Evolutionary conservation across 2,329 filamentous ascomycete genomes (phyloP), one percentile per base, ranked within the genome.

Genomic region (Neofusicoccum ribis): DNA sequence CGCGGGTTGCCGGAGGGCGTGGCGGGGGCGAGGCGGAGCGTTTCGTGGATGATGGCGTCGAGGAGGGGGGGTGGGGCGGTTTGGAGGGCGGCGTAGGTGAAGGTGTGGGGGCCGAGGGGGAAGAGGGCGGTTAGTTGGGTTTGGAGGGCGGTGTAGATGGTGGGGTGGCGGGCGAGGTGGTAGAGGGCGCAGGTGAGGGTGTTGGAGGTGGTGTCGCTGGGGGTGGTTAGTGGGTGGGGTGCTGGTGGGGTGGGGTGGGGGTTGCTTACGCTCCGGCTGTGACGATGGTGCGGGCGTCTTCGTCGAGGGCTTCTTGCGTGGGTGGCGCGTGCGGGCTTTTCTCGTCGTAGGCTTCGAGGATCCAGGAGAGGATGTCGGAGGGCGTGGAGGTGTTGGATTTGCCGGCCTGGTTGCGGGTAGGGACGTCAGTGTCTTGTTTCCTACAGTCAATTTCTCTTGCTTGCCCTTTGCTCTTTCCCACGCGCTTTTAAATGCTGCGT

Each of bases 11-110:
- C 73, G 46, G 75, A 75, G 0, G 75, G 74, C 5, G 79, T 77
- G 0, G 52, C 52, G 71, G 80, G 79, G 56, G 80, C 72, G 3
- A 82, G 70, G n/a, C 80, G 75, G 3, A 81, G 69, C 1, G 78
- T 71, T 64, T 83, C 80, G 63, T 81, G 76, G 71, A 82, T 80
- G n/a, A 75, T 69, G 14, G 73, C 77, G 62, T 80, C 78, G 12
- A 82, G 72, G 43, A 75, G 71, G 1, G 70, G 17, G 15, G 77
- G 27, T 6, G 27, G 27, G 27, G 27, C 27, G 5, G 27, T 6
- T 6, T 31, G 27, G n/a, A 78, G 65, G 47, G 72, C 72, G 58
- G 72, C 68, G 51, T 80, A 69, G 5, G 73, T 71, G 14, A 66
- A 58, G 3, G 76, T 69, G 67, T 81, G 65, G 0, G 68, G 66